Evolutionary conservation across 139 green algal genomes (phyloP).

Genomic region (Picochlorum sp.): DNA sequence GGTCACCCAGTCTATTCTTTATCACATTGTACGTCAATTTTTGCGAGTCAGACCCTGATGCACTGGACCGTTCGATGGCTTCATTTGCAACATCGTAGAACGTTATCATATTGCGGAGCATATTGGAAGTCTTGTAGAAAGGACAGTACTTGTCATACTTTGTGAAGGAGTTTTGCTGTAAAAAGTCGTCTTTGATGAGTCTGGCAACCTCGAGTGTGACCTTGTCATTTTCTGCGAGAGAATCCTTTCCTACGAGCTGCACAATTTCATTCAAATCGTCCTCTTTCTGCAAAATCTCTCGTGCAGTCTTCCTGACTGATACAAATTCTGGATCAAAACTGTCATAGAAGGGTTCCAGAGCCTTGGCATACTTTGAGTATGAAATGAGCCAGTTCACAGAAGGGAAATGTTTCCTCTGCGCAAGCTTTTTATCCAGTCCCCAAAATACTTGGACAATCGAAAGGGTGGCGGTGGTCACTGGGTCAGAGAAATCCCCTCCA

Average conservation of each 20-base stretch:
- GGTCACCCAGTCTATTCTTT: constrained; percentile 83
- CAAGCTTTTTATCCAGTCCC: constrained; percentile 99
- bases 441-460: constrained; percentile 99
- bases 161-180: constrained; percentile 99
- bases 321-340: constrained; percentile 82
- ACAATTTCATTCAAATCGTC: constrained; percentile 99
- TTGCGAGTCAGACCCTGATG: constrained; percentile 43
- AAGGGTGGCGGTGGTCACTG: constrained; percentile 95
- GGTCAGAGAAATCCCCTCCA: constrained; percentile 97
- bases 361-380: constrained; percentile 98
- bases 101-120: constrained; percentile 93
- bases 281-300: constrained; percentile 95
- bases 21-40: constrained; percentile 96
- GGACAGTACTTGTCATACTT: constrained; percentile 90
- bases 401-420: constrained; percentile 99
- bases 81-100: constrained; percentile 71
- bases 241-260: constrained; percentile 98
- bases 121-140: constrained; percentile 97
- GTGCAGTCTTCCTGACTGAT: constrained; percentile 16
- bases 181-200: constrained; percentile 98
- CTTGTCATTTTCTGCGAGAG: constrained; percentile 96
- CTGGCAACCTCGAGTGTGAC: constrained; percentile 93
- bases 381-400: constrained; percentile 99
- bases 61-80: constrained; percentile 79
- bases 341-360: constrained; percentile 96